Evolutionary conservation across 2,329 filamentous ascomycete species (phyloP).

Genomic region (Botrytis fragariae): DNA sequence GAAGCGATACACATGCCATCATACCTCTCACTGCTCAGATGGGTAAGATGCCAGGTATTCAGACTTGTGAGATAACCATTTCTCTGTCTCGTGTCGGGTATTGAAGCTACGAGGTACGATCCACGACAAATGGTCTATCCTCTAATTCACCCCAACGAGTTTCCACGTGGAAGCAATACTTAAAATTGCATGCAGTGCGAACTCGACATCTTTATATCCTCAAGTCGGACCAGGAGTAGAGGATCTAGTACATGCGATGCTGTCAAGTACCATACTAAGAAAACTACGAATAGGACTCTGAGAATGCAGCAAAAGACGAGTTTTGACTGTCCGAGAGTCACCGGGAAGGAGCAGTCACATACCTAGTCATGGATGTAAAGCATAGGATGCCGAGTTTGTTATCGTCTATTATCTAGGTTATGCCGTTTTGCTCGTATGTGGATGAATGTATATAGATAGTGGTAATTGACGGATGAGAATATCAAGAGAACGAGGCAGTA

Average conservation of each 20-base stretch:
- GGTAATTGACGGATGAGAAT: too few species aligned
- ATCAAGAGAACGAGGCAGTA: too few species aligned
- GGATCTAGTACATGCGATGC: too few species aligned
- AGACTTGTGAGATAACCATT: background rate
- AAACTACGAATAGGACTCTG: background rate
- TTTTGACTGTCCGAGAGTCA: background rate
- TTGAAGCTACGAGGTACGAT: too few species aligned
- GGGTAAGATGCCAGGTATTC: background rate
- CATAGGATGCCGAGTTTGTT: background rate
- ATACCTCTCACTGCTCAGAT: fast-evolving
- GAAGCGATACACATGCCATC: background rate
- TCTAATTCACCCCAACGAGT: background rate
- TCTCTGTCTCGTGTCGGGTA: too few species aligned
- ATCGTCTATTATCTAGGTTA: background rate
- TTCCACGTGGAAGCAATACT: background rate
- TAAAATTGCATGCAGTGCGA: too few species aligned
- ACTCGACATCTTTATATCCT: too few species aligned
- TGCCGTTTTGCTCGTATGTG: background rate
- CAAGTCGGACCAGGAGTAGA: too few species aligned
- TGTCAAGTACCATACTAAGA: fast-evolving
- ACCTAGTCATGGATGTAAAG: background rate
- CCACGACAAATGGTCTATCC: background rate
- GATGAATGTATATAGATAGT: too few species aligned
- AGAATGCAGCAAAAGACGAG: background rate
- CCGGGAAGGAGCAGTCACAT: too few species aligned